Base-by-base conservation (phyloP, 2,329 filamentous ascomycete species). In the Pyrenochaeta sp. region DNA sequence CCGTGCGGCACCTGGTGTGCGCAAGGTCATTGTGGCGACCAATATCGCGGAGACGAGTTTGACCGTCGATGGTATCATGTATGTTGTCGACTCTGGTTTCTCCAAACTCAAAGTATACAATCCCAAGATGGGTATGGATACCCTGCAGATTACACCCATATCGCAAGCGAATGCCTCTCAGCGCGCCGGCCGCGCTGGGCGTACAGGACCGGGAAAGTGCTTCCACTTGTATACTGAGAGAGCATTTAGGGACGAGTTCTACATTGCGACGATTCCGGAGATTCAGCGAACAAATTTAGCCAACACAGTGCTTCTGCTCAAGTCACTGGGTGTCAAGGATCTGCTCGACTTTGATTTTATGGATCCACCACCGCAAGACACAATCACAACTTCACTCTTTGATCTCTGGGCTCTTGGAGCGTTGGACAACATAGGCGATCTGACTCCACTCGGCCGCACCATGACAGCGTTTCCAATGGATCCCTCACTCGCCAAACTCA, bases 401-500 rank as follows among this genome's bases (percentile, higher is more conserved):
- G 95, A 99, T 67, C 85, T 99, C 0, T 99, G 95, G 95, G 93
- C 95, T 0, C 82, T 99, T 0, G 95, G 95, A 1, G 94, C 95
- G 0, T 79, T 99, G 11, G 92, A 97, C 73, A 97, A 99, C 66
- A 84, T 98, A 14, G 96, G 95, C 31, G 92, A 97, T 62, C 83
- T 99, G 21, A 99, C 95, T 0, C 82, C 86, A 0, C 85, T 99
- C 1, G 95, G 95, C 27, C 87, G 86, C 39, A 93, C 90, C 64
- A 99, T 99, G 95, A 97, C 95, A 21, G 90, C 91, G 1, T 99
- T 98, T 68, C 95, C 95, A 0, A 99, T 99, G 94, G 95, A 99
- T 61, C 95, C 95, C 0, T 93, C 93, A 0, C 82, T 99, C 9
- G 92, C 94, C 7, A 99, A 99, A 76, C 86, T 99, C 11, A 85